Conservation (phyloP, 2,329 filamentous ascomycete species). For the Colletotrichum acutatum region DNA sequence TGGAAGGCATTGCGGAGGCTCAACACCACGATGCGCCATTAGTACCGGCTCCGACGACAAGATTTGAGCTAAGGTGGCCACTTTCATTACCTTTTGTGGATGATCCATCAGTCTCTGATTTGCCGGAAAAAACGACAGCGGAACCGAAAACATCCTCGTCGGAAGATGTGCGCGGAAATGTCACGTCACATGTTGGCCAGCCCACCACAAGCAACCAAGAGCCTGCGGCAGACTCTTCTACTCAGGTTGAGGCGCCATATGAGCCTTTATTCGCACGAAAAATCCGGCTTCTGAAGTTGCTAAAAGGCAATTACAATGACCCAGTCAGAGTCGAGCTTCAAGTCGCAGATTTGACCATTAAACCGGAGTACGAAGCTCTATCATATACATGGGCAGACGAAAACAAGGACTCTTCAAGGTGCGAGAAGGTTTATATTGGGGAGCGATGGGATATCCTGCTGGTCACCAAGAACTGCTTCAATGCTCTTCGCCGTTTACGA, state of each 20-base stretch:
- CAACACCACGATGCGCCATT: no score
- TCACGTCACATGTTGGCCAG: no score
- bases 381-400: constrained; percentile 31
- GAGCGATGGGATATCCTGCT: background rate
- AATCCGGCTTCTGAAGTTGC: background rate
- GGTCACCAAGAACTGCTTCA: constrained; percentile 8
- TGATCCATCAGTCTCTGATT: no score
- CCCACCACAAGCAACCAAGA: no score
- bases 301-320: background rate
- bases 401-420: background rate
- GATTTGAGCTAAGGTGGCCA: no score
- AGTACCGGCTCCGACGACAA: no score
- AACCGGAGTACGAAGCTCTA: constrained; percentile 19
- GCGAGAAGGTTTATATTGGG: background rate
- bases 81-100: no score
- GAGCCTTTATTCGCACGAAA: background rate
- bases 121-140: no score
- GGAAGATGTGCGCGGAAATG: no score
- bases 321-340: background rate
- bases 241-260: background rate
- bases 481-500: constrained; percentile 13
- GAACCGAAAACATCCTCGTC: no score
- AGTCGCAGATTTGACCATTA: background rate
- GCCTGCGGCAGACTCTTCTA: no score
- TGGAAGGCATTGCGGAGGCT: no score